phyloP scores from a whole-genome alignment of 2,329 filamentous ascomycete species.

The Gnomoniopsis sp. region DNA sequence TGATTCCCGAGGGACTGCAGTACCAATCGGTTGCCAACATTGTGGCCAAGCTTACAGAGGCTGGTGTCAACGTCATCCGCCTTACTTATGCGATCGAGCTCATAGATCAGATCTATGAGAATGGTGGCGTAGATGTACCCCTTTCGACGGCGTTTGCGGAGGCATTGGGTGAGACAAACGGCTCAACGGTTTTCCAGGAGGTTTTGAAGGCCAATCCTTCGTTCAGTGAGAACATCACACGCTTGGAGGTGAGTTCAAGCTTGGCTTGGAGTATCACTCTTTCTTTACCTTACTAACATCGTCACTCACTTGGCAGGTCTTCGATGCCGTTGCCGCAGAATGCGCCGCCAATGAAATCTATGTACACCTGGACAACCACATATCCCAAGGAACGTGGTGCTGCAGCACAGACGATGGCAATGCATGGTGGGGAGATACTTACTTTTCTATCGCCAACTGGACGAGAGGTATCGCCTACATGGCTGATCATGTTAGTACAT shows the following conservation, averaged over 20 bases:
- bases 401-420: slow-evolving; percentile 45
- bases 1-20: slow-evolving; percentile 54
- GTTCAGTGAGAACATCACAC: slow-evolving; percentile 44
- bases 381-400: slow-evolving; percentile 48
- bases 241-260: slow-evolving; percentile 32
- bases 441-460: slow-evolving; percentile 53
- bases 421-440: slow-evolving; percentile 49
- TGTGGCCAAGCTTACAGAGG: slow-evolving; percentile 45
- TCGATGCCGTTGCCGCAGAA: slow-evolving; percentile 52
- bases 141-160: slow-evolving; percentile 33
- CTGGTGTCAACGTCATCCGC: slow-evolving; percentile 53
- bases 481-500: slow-evolving; percentile 38
- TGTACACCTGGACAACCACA: slow-evolving; percentile 49
- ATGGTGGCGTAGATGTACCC: slow-evolving; percentile 33
- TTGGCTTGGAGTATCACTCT: too few relatives aligned
- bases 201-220: slow-evolving; percentile 48
- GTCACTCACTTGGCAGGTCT: slow-evolving; percentile 34
- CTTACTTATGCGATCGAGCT: slow-evolving; percentile 55
- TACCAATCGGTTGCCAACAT: slow-evolving; percentile 48
- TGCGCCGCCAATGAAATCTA: slow-evolving; percentile 44
- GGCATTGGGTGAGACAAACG: slow-evolving; percentile 44
- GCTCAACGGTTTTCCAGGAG: slow-evolving; percentile 39
- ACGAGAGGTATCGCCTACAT: slow-evolving; percentile 50
- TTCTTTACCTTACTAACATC: neutral
- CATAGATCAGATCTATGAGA: slow-evolving; percentile 45